These are phyloP conservation scores for Phaeophleospora eucalypticola DNA, from an alignment of 2,329 filamentous ascomycete species.

Conservation along the genomic window DNA sequence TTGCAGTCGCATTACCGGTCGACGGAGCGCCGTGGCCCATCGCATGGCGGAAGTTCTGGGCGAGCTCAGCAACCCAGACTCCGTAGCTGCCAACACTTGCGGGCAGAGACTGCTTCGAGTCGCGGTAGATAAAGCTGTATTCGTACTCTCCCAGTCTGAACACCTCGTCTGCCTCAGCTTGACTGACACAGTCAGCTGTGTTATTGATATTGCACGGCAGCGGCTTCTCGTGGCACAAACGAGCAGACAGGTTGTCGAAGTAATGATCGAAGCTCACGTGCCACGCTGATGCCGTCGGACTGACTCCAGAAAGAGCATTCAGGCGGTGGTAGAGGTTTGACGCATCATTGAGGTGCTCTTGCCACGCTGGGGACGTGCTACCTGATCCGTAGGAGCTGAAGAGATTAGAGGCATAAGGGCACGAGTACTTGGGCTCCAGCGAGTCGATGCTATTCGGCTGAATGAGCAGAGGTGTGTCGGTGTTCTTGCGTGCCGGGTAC, in stretches of 20 bases:
- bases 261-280: conserved; percentile 75
- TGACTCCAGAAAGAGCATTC: conserved; percentile 65
- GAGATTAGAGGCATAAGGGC: conserved; percentile 49
- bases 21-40: conserved; percentile 40
- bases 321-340: conserved; percentile 54
- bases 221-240: conserved; percentile 70
- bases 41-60: conserved; percentile 55
- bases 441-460: conserved; percentile 61
- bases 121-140: conserved; percentile 74
- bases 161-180: conserved; percentile 61
- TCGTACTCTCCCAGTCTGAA: conserved; percentile 77
- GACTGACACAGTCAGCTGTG: conserved; percentile 56
- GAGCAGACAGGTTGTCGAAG: conserved; percentile 76
- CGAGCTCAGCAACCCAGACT: conserved; percentile 70
- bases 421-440: conserved; percentile 69
- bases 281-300: conserved; percentile 55
- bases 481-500: conserved; percentile 44
- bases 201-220: conserved; percentile 62
- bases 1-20: conserved; percentile 7
- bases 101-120: conserved; percentile 57
- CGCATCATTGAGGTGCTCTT: conserved; percentile 57
- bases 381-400: conserved; percentile 45
- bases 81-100: conserved; percentile 62
- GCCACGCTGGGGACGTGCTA: conserved; percentile 53
- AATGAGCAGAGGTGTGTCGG: conserved; percentile 39